Percentiles rank a stretch among this genome's conserved stretches.
phyloP scores from a whole-genome alignment of 2,329 filamentous ascomycete genomes.

The Aspergillus fischeri region DNA sequence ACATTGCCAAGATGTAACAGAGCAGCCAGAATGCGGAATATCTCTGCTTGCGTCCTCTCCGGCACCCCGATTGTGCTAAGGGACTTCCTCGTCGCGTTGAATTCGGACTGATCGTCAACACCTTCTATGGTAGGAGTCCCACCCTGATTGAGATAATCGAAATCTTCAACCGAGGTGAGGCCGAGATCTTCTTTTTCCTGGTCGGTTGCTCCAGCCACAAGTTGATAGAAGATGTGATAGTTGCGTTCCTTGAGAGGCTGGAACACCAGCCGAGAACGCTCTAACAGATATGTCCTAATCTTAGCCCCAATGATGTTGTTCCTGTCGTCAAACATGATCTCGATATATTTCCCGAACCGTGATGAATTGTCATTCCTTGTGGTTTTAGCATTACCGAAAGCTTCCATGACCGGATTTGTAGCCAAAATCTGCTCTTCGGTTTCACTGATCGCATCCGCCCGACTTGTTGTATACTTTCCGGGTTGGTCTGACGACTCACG shows the following conservation, averaged over 20 bases:
- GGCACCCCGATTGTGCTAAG: conserved; percentile 82
- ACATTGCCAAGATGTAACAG: conserved; percentile 93
- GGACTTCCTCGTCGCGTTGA: conserved; percentile 80
- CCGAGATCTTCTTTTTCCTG: conserved; percentile 74
- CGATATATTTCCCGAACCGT: conserved; percentile 98
- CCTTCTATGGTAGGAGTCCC: conserved; percentile 87
- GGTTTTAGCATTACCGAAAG: conserved; percentile 99
- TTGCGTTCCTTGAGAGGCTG: conserved; percentile 97
- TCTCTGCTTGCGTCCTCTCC: conserved; percentile 68
- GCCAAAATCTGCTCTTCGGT: conserved; percentile 98
- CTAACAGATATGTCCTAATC: conserved; percentile 91
- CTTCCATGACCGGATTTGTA: conserved; percentile 99
- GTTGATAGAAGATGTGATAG: conserved; percentile 98
- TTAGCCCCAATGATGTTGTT: conserved; percentile 97
- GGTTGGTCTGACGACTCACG: conserved; percentile 89
- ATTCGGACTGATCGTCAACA: conserved; percentile 93
- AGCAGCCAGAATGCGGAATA: conserved; percentile 87
- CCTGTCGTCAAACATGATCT: conserved; percentile 96
- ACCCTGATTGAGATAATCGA: conserved; percentile 94
- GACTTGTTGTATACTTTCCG: conserved; percentile 69
- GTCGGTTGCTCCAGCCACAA: conserved; percentile 87
- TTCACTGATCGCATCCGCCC: conserved; percentile 81
- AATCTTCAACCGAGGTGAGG: conserved; percentile 79
- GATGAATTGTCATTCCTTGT: conserved; percentile 99
- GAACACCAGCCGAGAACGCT: conserved; percentile 93